Conservation (phyloP, 768 basidiomycete genomes). For the Coprinopsis strossmayeri region DNA sequence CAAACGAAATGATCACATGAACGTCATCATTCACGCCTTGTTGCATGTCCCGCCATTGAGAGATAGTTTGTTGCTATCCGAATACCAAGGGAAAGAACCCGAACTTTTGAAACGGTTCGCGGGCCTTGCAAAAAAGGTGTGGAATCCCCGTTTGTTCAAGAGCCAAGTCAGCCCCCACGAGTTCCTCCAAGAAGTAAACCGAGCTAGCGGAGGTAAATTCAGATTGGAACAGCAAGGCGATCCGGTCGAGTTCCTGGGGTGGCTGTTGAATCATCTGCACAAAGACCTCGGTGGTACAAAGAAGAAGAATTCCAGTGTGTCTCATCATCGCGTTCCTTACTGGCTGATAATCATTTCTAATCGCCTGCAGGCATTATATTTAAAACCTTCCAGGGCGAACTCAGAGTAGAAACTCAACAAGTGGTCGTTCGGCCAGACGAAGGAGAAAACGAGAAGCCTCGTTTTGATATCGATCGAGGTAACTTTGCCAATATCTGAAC, state of each 20-base stretch:
- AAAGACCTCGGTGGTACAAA: constrained; percentile 93
- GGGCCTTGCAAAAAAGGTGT: constrained; percentile 83
- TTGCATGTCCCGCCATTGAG: constrained; percentile 88
- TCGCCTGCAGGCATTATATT: constrained; percentile 74
- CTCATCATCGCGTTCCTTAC: constrained; percentile 5
- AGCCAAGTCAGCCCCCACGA: constrained; percentile 99
- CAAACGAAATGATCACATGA: constrained; percentile 95
- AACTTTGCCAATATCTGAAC: constrained; percentile 17
- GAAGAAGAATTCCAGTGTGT: constrained; percentile 82
- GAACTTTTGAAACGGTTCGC: constrained; percentile 89
- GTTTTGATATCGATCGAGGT: constrained; percentile 95
- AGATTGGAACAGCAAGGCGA: constrained; percentile 93
- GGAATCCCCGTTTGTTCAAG: constrained; percentile 97
- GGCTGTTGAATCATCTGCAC: constrained; percentile 92
- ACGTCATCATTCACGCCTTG: constrained; percentile 91
- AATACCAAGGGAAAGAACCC: constrained; percentile 66
- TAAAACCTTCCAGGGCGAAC: constrained; percentile 89
- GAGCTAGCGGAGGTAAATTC: constrained; percentile 86
- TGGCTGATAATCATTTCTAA: constrained; percentile 11
- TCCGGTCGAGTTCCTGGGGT: constrained; percentile 91
- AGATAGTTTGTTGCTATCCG: constrained; percentile 76
- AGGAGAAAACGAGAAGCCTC: constrained; percentile 73
- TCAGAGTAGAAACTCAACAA: constrained; percentile 90
- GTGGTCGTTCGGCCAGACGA: constrained; percentile 78
- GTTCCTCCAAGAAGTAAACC: constrained; percentile 92